Evolutionary conservation across 805 yeast genomes (phyloP).

Genomic region (Yueomyces sinensis): DNA sequence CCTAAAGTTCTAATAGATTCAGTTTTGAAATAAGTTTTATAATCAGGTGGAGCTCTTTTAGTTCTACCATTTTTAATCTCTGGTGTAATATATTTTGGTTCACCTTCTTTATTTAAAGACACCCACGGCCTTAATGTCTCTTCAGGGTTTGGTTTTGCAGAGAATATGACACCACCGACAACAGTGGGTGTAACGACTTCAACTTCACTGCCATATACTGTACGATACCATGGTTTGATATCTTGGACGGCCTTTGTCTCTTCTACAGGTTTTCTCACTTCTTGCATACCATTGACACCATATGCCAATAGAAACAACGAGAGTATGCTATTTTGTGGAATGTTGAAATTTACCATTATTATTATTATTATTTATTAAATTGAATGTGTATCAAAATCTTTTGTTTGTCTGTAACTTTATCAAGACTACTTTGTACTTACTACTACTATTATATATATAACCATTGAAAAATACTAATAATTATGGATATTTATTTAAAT

Average conservation of each 20-base stretch:
- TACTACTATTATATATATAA: no score
- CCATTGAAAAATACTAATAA: no score
- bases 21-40: slow-evolving; percentile 65
- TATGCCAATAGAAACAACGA: no score
- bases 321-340: no score
- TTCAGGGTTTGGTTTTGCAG: slow-evolving; percentile 35
- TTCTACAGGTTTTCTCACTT: slow-evolving; percentile 15
- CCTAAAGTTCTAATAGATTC: slow-evolving; percentile 42
- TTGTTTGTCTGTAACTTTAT: no score
- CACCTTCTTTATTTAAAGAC: slow-evolving; percentile 60
- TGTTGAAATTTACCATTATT: no score
- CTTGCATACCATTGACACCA: background rate
- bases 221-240: slow-evolving; percentile 61
- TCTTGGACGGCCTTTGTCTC: slow-evolving; percentile 25
- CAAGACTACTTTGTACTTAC: no score
- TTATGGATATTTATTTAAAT: no score
- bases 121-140: slow-evolving; percentile 73
- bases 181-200: slow-evolving; percentile 65
- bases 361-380: no score
- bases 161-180: slow-evolving; percentile 42
- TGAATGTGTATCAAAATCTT: no score
- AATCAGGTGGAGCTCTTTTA: slow-evolving; percentile 54
- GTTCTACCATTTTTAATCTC: slow-evolving; percentile 60
- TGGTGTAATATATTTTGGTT: slow-evolving; percentile 70
- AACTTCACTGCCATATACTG: slow-evolving; percentile 39